A percentile compares a stretch with the other conserved stretches of the same genome.
These are phyloP conservation scores for Trypanosoma theileri DNA, from an alignment of 208 protist genomes.

Conservation along the genomic window DNA sequence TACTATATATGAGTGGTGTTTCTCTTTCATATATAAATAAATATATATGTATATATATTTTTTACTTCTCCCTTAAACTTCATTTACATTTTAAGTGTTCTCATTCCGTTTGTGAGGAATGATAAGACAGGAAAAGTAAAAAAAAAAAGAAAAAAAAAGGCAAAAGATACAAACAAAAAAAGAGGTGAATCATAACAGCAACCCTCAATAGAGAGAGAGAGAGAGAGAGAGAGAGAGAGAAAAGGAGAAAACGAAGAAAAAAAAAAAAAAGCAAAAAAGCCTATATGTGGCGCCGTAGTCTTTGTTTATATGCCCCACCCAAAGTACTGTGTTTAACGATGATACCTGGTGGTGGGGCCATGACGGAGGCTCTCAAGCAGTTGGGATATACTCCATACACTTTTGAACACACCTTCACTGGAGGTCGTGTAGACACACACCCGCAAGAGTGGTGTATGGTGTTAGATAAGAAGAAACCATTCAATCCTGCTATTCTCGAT, in stretches of 20 bases:
- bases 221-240: not conserved
- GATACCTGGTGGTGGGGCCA: slow-evolving; percentile 71
- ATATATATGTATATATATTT: slow-evolving; percentile 14
- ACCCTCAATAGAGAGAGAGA: no score
- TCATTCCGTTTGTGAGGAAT: no score
- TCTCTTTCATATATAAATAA: not conserved
- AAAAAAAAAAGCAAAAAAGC: slow-evolving; percentile 5
- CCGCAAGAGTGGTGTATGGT: slow-evolving; percentile 80
- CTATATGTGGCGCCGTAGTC: slow-evolving; percentile 19
- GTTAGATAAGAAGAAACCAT: slow-evolving; percentile 64
- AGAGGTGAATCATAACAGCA: no score
- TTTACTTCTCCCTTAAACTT: slow-evolving; percentile 4
- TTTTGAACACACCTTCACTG: slow-evolving; percentile 60
- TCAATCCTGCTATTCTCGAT: slow-evolving; percentile 50
- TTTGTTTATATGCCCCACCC: slow-evolving; percentile 28
- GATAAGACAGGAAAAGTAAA: not conserved
- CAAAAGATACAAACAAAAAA: no score
- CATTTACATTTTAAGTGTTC: not conserved
- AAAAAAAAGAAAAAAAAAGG: not conserved
- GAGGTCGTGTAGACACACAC: slow-evolving; percentile 66
- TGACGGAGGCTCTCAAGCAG: slow-evolving; percentile 47
- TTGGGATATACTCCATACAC: slow-evolving; percentile 83
- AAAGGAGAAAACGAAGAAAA: not conserved
- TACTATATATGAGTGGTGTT: not conserved
- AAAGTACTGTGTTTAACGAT: slow-evolving; percentile 77